A percentile compares a stretch with the other conserved stretches of the same genome.
Conservation (phyloP, 2,329 filamentous ascomycete genomes). For the Trichoderma sp. region DNA sequence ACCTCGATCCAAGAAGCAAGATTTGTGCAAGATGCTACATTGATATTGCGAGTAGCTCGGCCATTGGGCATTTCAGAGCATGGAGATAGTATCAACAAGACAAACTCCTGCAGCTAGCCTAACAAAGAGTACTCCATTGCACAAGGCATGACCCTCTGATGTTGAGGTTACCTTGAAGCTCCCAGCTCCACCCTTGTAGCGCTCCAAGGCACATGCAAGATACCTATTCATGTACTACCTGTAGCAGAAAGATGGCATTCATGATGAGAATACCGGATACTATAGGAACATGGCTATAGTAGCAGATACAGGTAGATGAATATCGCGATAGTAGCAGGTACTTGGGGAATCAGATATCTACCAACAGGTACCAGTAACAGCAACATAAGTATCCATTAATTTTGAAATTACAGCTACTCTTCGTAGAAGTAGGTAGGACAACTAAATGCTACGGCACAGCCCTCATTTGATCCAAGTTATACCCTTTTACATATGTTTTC, state of each 20-base stretch:
- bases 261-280: too few species aligned
- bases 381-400: neutral
- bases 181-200: neutral
- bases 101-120: slow-evolving; percentile 1
- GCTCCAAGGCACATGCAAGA: neutral
- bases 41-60: neutral
- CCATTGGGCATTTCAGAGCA: neutral
- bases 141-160: neutral
- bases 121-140: neutral
- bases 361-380: neutral
- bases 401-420: neutral
- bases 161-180: neutral
- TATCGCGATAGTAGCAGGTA: neutral
- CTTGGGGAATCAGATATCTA: neutral
- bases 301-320: neutral
- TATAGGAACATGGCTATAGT: neutral
- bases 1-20: neutral
- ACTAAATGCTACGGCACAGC: neutral
- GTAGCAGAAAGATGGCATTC: neutral
- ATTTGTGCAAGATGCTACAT: neutral
- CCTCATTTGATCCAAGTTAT: neutral
- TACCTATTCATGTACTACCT: neutral
- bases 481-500: neutral
- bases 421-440: neutral
- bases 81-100: neutral